phyloP scores from a whole-genome alignment of 2,329 filamentous ascomycete genomes.

The Fusarium sp. region DNA sequence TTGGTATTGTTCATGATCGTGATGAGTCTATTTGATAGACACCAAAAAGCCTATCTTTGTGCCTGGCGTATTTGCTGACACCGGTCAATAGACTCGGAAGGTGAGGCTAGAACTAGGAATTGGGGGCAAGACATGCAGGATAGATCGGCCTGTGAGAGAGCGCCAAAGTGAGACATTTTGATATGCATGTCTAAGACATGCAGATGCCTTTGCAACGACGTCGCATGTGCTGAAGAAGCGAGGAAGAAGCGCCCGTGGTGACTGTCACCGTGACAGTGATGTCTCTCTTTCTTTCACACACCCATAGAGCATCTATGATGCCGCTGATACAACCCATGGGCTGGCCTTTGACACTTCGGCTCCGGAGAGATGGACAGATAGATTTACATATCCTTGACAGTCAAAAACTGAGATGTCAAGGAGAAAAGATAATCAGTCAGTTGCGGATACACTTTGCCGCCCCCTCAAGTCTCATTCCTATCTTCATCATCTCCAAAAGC shows the following conservation, averaged over 20 bases:
- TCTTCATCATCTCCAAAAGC: slow-evolving; percentile 21
- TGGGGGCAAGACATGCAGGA: slow-evolving; percentile 40
- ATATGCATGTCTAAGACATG: slow-evolving; percentile 51
- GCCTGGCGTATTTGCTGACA: slow-evolving; percentile 15
- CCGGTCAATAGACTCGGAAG: slow-evolving; percentile 12
- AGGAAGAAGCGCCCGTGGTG: slow-evolving; percentile 16
- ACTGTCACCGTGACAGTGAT: slow-evolving; percentile 10
- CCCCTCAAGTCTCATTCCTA: slow-evolving; percentile 16
- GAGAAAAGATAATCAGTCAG: slow-evolving; percentile 33
- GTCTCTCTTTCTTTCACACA: background rate
- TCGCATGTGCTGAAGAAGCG: slow-evolving; percentile 37
- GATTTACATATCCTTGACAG: slow-evolving; percentile 15
- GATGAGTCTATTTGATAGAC: background rate
- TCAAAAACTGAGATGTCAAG: background rate
- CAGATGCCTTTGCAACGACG: slow-evolving; percentile 42
- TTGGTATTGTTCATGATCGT: background rate
- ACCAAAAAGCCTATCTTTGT: background rate
- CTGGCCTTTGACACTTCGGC: slow-evolving; percentile 7
- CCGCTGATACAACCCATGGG: background rate
- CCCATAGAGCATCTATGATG: background rate
- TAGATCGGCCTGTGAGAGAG: slow-evolving; percentile 52
- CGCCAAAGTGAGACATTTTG: slow-evolving; percentile 51
- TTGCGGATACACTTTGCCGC: slow-evolving; percentile 20
- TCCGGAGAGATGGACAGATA: slow-evolving; percentile 5
- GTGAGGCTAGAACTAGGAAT: slow-evolving; percentile 20